Base-by-base conservation (phyloP, 2,329 filamentous ascomycete genomes). In the Hypoxylon sp. region DNA sequence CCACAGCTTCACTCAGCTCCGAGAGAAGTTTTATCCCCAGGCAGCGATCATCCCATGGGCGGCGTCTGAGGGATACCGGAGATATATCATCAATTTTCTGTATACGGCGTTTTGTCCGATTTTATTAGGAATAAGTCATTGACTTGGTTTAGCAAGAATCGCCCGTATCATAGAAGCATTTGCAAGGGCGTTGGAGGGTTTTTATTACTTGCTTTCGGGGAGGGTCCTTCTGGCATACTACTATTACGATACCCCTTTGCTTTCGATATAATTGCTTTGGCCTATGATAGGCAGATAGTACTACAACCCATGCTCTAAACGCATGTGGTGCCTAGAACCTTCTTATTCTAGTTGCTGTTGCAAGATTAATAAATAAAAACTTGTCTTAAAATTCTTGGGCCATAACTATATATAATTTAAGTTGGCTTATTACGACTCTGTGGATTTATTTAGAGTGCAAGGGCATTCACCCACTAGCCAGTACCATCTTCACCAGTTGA, bases 11-110 rank as follows among this genome's bases (percentile, higher is more conserved):
- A 26, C 17, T 46, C 64, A 3, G 63, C 63, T 22, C 65, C 63
- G 19, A 63, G 46, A 37, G 66, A 70, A 26, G 24, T 31, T 26
- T 46, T 37, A 14, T 46, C 37, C 42, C 70, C 14, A 26, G 64
- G 66, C 19, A 44, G 52, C 14, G 39, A 33, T 9, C 71, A 71
- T 19, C 13, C 33, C 9, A 66, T 68, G 47, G 39, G 46, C 6
- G 29, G 57, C n/a, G 50, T 55, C 9, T 66, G 64, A 67, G 70
- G 72, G 10, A 68, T 70, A 39, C 70, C 72, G 14, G 59, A 75
- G 24, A 70, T 65, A 9, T 52, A 61, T 52, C 35, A 39, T 39
- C 13, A 39, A 39, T 39, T 39, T 39, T 14, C 4, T 17, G 14
- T 14, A 39, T 6, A 39, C 5, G 14, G 35, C 35, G 4, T 6